phyloP scores from a whole-genome alignment of 768 basidiomycete genomes.

The Xanthoconium purpureum region DNA sequence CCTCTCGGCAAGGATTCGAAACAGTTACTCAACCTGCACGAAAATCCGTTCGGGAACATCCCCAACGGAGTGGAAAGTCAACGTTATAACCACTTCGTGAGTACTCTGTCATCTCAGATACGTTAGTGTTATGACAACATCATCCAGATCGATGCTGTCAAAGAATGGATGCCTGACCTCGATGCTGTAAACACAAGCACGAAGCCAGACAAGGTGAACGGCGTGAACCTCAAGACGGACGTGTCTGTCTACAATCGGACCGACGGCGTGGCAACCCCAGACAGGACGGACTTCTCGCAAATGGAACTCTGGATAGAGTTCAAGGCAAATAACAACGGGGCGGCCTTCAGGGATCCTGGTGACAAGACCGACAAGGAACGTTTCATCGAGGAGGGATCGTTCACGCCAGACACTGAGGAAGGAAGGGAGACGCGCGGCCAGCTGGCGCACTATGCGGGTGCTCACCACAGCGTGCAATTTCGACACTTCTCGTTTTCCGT shows the following conservation, averaged over 20 bases:
- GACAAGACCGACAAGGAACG: not conserved
- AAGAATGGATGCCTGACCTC: not conserved
- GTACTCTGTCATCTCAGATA: not conserved
- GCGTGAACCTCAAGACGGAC: not conserved
- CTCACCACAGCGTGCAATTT: constrained; percentile 25
- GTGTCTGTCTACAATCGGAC: not conserved
- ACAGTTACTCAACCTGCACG: not conserved
- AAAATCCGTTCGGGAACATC: not conserved
- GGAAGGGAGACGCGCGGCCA: constrained; percentile 12
- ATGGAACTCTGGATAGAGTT: constrained; percentile 11
- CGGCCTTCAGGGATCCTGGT: not conserved
- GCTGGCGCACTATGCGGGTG: constrained; percentile 24
- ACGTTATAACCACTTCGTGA: not conserved
- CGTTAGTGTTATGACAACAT: not conserved
- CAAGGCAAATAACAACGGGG: not conserved
- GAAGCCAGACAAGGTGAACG: not conserved
- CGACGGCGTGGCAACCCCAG: not conserved
- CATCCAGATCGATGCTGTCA: not conserved
- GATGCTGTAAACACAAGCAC: not conserved
- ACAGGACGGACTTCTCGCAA: not conserved
- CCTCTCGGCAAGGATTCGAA: not conserved
- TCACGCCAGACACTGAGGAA: not conserved
- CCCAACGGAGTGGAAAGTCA: not conserved
- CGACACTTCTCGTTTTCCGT: constrained; percentile 33
- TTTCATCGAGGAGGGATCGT: not conserved